A percentile compares a stretch with the other conserved stretches of the same genome.
Evolutionary conservation across 2,329 filamentous ascomycete genomes (phyloP).

Genomic region (Colletotrichum sp.): DNA sequence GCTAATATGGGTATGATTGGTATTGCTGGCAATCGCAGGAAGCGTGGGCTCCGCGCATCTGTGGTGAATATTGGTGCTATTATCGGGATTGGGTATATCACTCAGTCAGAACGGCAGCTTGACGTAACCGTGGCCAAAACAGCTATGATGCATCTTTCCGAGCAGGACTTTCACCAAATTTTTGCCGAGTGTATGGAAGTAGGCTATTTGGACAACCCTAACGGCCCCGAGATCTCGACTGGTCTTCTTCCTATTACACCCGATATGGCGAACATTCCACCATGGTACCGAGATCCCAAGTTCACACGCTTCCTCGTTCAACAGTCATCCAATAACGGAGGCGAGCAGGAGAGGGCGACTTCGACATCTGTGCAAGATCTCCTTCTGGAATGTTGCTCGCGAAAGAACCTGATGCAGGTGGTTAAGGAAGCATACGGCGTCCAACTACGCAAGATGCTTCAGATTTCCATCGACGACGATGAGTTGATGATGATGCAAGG

Average conservation of each 20-base stretch:
- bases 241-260: background rate
- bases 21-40: conserved; percentile 38
- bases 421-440: background rate
- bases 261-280: background rate
- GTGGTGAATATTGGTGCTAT: conserved; percentile 42
- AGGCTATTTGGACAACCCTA: conserved; percentile 26
- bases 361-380: background rate
- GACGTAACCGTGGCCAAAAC: background rate
- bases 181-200: conserved; percentile 46
- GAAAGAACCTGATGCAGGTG: background rate
- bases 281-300: background rate
- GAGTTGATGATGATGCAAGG: background rate
- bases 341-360: background rate
- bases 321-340: background rate
- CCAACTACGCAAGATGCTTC: conserved; percentile 19
- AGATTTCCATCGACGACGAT: conserved; percentile 14
- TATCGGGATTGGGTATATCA: conserved; percentile 47
- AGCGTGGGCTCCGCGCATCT: conserved; percentile 40
- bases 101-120: conserved; percentile 13
- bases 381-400: background rate
- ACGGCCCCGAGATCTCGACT: background rate
- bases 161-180: conserved; percentile 41
- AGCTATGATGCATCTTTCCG: conserved; percentile 9
- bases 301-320: background rate
- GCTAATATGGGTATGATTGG: conserved; percentile 47